phyloP scores from a whole-genome alignment of 805 yeast genomes.

The Myxozyma vanderwaltii region DNA sequence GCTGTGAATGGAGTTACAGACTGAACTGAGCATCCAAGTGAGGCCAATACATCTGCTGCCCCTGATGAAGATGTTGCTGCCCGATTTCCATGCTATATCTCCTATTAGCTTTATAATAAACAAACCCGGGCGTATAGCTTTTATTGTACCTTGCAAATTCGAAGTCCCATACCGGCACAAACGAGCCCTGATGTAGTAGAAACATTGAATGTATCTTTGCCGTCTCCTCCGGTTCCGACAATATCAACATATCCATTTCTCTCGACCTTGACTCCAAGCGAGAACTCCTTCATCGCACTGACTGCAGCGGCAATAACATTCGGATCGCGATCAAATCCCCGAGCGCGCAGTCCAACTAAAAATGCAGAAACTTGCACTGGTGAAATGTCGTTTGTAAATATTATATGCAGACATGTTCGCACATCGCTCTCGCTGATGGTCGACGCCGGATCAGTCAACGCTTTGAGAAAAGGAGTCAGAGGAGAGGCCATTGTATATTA shows the following conservation, averaged over 20 bases:
- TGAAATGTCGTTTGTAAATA: conserved; percentile 61
- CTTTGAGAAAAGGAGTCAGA: conserved; percentile 63
- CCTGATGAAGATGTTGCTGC: conserved; percentile 94
- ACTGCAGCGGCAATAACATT: conserved; percentile 87
- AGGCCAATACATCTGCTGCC: conserved; percentile 81
- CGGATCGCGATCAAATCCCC: conserved; percentile 78
- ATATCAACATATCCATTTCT: conserved; percentile 69
- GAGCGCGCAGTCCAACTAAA: conserved; percentile 71
- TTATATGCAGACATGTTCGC: conserved; percentile 58
- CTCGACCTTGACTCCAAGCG: conserved; percentile 52
- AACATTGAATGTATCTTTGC: conserved; percentile 95
- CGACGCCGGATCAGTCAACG: conserved; percentile 62
- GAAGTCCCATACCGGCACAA: conserved; percentile 81
- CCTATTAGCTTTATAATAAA: no score
- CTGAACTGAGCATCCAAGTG: conserved; percentile 79
- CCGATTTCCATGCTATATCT: conserved; percentile 84
- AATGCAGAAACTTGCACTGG: conserved; percentile 78
- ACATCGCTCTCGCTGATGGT: conserved; percentile 66
- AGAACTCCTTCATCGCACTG: conserved; percentile 64
- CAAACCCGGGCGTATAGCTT: neutral
- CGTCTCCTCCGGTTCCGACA: conserved; percentile 99
- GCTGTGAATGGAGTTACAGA: conserved; percentile 66
- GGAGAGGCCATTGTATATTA: conserved; percentile 23
- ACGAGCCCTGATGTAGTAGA: conserved; percentile 94
- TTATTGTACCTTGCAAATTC: conserved; percentile 71